These are phyloP conservation scores for Fraxinus xanthoxyloides DNA, from an alignment of 305 asterid species.

Conservation along the genomic window DNA sequence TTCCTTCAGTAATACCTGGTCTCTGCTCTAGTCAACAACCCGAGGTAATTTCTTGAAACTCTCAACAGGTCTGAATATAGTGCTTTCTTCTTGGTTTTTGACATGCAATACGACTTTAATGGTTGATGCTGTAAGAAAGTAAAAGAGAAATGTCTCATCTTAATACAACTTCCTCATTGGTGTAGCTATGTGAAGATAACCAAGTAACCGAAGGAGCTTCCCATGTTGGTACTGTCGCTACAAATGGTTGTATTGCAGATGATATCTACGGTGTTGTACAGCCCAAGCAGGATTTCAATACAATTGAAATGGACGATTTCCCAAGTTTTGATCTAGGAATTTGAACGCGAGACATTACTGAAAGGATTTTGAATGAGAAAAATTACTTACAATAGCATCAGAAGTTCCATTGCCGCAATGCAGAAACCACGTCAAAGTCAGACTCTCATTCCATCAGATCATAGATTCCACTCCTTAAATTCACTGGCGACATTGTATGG, in stretches of 20 bases:
- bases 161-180: constrained; percentile 17
- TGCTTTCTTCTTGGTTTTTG: constrained; percentile 13
- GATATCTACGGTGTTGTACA: constrained; percentile 21
- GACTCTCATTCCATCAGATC: neutral
- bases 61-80: neutral
- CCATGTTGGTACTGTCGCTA: constrained; percentile 15
- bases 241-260: constrained; percentile 25
- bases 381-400: neutral
- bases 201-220: constrained; percentile 26
- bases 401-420: neutral
- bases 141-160: neutral
- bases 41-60: constrained; percentile 35
- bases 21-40: constrained; percentile 31
- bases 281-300: constrained; percentile 19
- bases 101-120: neutral
- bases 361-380: neutral
- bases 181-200: constrained; percentile 31
- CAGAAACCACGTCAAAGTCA: neutral
- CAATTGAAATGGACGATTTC: constrained; percentile 34
- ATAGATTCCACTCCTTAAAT: neutral
- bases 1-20: constrained; percentile 30
- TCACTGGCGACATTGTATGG: neutral
- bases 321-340: constrained; percentile 90
- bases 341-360: constrained; percentile 27
- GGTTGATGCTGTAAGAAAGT: neutral